Base-by-base conservation (phyloP, 495 filamentous ascomycete species). In the Penicillium fimorum region DNA sequence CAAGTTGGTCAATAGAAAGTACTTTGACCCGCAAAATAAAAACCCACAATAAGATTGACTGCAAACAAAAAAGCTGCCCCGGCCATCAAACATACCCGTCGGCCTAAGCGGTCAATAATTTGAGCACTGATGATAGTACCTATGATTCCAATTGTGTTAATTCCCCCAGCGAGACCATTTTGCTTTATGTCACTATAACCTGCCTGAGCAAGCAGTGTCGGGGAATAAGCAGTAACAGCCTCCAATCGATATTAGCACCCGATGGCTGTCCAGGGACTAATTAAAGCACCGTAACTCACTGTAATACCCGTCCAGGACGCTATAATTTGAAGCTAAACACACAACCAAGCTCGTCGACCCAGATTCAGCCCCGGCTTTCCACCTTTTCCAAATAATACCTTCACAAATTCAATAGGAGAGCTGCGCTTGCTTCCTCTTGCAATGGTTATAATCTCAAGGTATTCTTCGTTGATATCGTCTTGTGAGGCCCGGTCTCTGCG, bases 301-400 rank as follows among this genome's bases (percentile, higher is more conserved):
- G 77, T 77, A 48, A 81, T 79, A 22, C 77, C 76, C 0, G 77
- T 78, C 77, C 77, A 81, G 3, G 70, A 75, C 0, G 69, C 75
- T 78, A 82, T 83, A 40, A 82, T 82, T 46, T 84, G 81, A 9
- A 83, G 72, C 68, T 73, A 80, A 22, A 82, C 57, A 60, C 75
- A 78, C 12, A 79, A 58, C 76, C 76, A 79, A 24, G 76, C 78
- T 35, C 78, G 67, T 11, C 76, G 69, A 8, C 71, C 71, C 9
- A 79, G 56, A 45, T 78, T 71, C 13, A 66, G 13, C 13, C 60
- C 62, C 9, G 56, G 62, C 30, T 47, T 63, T n/a, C 68, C 68
- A 49, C 72, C 59, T 22, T 56, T 65, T 6, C 74, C 71, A 29
- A 70, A 4, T 17, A 75, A 37, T 29, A 75, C 72, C 33, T 66